These are phyloP conservation scores for Exophiala sideris DNA, from an alignment of 2,329 filamentous ascomycete species.

Conservation along the genomic window DNA sequence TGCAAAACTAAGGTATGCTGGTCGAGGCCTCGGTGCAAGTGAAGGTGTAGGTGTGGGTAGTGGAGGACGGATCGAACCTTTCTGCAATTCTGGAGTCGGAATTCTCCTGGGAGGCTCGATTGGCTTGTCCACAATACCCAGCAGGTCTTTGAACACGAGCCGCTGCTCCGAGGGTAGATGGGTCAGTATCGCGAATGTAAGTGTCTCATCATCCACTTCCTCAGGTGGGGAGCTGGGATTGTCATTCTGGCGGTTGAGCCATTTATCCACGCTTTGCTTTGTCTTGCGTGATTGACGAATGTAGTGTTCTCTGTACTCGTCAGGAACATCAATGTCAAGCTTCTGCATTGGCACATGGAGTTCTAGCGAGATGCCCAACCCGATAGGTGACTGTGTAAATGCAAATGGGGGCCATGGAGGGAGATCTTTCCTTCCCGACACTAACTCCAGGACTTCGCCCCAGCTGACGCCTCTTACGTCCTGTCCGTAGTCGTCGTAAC, in stretches of 20 bases:
- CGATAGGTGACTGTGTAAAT: constrained; percentile 57
- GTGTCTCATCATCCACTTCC: constrained; percentile 89
- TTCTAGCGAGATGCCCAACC: constrained; percentile 54
- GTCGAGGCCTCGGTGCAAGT: constrained; percentile 62
- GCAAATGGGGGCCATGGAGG: constrained; percentile 87
- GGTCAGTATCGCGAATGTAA: constrained; percentile 90
- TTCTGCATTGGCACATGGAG: constrained; percentile 64
- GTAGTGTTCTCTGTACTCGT: constrained; percentile 90
- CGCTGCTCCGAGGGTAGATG: constrained; percentile 73
- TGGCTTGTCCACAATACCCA: constrained; percentile 57
- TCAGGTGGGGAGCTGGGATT: constrained; percentile 71
- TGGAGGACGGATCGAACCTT: constrained; percentile 9
- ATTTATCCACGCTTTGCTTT: constrained; percentile 82
- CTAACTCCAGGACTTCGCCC: constrained; percentile 92
- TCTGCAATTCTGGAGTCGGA: constrained; percentile 24
- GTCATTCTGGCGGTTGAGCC: constrained; percentile 76
- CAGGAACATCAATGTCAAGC: constrained; percentile 88
- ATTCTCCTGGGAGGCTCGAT: constrained; percentile 26
- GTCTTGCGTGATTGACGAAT: constrained; percentile 90
- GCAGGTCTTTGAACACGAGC: constrained; percentile 76
- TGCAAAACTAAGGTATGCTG: constrained; percentile 70
- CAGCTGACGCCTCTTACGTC: constrained; percentile 74
- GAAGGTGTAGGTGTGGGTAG: constrained; percentile 60
- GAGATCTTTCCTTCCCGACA: constrained; percentile 81
- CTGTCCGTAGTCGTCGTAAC: constrained; percentile 60